Conservation (phyloP, 257 asterid genomes). For the Henckelia pumila region DNA sequence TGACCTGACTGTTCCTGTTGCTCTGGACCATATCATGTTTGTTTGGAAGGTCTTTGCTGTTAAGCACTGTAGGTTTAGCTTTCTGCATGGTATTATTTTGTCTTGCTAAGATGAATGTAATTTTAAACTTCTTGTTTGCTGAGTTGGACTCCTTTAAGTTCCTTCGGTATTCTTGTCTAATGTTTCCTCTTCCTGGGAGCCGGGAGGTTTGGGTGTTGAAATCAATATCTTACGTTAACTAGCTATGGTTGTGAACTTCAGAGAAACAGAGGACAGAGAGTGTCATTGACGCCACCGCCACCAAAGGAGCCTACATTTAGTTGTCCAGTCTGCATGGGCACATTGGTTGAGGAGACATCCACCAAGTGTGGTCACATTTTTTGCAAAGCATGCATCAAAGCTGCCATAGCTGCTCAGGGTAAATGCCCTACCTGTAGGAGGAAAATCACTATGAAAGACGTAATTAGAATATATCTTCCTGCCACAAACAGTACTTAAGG, state of each 20-base stretch:
- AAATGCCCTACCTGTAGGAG: constrained; percentile 95
- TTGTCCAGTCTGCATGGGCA: constrained; percentile 92
- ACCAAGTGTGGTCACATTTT: constrained; percentile 96
- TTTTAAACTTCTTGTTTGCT: constrained; percentile 9
- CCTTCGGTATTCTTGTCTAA: neutral
- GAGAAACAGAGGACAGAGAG: constrained; percentile 34
- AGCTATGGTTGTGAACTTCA: constrained; percentile 21
- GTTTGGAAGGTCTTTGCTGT: too few relatives aligned
- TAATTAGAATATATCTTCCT: constrained; percentile 81
- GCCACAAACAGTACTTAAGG: constrained; percentile 50
- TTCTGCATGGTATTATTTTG: neutral
- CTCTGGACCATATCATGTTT: neutral
- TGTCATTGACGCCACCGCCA: constrained; percentile 34
- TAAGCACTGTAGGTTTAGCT: neutral
- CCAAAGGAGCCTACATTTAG: constrained; percentile 67
- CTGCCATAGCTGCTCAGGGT: constrained; percentile 70
- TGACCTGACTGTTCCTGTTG: neutral
- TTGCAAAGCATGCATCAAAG: constrained; percentile 83
- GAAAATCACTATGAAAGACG: constrained; percentile 56
- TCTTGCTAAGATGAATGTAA: neutral
- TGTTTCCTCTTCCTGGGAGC: neutral
- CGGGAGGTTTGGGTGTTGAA: neutral
- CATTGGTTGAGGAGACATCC: constrained; percentile 69
- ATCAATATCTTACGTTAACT: neutral
- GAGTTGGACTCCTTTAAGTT: neutral